Evolutionary conservation across 805 yeast species (phyloP).

Genomic region (Candida loeiensis): DNA sequence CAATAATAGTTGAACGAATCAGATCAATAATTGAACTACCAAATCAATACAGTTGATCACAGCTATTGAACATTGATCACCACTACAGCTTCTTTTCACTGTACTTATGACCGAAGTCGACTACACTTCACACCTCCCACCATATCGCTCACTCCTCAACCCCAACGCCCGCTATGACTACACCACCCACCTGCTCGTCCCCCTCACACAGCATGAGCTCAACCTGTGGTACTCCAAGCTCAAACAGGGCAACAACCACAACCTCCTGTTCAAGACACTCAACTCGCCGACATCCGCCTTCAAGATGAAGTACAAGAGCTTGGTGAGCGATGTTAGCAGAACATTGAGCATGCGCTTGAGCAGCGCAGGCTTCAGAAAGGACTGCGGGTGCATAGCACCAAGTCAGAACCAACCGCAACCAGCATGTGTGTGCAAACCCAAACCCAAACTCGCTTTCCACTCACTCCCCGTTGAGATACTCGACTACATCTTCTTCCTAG

Average conservation of each 20-base stretch:
- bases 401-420: no score
- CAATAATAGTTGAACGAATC: no score
- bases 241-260: slow-evolving; percentile 15
- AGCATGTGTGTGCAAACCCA: background rate
- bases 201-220: slow-evolving; percentile 33
- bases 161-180: slow-evolving; percentile 52
- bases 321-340: slow-evolving; percentile 47
- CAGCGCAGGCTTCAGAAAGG: slow-evolving; percentile 13
- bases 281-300: slow-evolving; percentile 14
- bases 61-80: no score
- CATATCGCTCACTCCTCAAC: slow-evolving; percentile 50
- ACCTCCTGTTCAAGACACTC: slow-evolving; percentile 12
- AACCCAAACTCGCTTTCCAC: slow-evolving; percentile 17
- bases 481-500: slow-evolving; percentile 32
- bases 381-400: background rate
- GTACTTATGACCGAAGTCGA: slow-evolving; percentile 8
- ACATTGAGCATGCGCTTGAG: slow-evolving; percentile 34
- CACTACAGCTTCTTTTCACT: no score
- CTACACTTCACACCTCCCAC: slow-evolving; percentile 8
- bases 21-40: no score
- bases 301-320: slow-evolving; percentile 47
- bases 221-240: slow-evolving; percentile 18
- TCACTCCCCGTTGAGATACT: slow-evolving; percentile 45
- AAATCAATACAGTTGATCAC: no score
- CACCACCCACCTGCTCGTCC: slow-evolving; percentile 41